Evolutionary conservation across 1,284 basidiomycete genomes (phyloP), one percentile per base, ranked within the genome.

Genomic region (Cryptococcus sp.): DNA sequence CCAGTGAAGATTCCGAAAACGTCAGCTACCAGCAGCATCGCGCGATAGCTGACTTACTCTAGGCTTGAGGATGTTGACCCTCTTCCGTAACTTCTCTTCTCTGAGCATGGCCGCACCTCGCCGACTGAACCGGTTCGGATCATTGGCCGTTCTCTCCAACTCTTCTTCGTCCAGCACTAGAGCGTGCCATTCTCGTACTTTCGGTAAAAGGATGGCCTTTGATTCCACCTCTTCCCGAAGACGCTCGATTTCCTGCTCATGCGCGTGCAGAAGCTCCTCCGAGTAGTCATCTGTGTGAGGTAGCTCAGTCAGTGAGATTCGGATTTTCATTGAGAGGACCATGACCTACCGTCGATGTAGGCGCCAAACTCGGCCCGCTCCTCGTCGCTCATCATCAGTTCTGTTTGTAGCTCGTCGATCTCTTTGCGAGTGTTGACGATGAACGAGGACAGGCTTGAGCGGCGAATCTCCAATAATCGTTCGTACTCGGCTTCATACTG

Each of bases 81-180:
- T 83, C 79, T 97, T 99, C 54, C 95, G 84, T 88, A 96, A 93
- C 84, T 96, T 97, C 81, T 98, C 95, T 78, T 99, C 95, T 49
- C 91, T 83, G 49, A 99, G 80, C 49, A 99, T 61, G 85, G 82
- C 53, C 85, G 90, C 56, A 84, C 90, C 83, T 87, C 77, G 63
- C 50, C 71, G 72, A 55, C 70, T 73, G 62, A 79, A 78, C 17
- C 78, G 61, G 56, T 76, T 72, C 7, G 77, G 77, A 61, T 79
- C 76, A 8, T 64, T 68, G 61, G 67, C 64, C 42, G 67, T 71
- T 53, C 78, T 75, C 63, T 88, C 88, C 19, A 97, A 83, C 72
- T 96, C 91, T 72, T 88, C 89, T 78, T 92, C 88, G 68, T 98
- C 93, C 51, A 88, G 86, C 54, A 90, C 89, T n/a, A 99, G 88